Evolutionary conservation across 495 filamentous ascomycete species (phyloP).

Genomic region (Xylaria curta): DNA sequence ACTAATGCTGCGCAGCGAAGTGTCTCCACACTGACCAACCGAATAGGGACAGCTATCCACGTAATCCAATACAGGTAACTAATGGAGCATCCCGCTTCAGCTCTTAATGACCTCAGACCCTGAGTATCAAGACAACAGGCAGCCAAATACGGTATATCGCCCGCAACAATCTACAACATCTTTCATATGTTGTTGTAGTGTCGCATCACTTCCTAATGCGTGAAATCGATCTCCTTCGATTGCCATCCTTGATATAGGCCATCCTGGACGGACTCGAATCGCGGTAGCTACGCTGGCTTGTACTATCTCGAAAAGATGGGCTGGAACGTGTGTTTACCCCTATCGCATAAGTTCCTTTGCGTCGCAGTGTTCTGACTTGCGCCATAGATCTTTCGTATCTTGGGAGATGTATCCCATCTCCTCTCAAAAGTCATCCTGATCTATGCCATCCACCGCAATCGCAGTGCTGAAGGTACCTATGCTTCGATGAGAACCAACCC

Average conservation of each 20-base stretch:
- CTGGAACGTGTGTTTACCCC: constrained; percentile 24
- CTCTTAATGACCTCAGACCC: constrained; percentile 21
- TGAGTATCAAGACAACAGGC: constrained; percentile 2
- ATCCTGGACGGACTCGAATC: background rate
- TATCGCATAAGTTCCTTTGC: background rate
- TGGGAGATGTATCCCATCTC: constrained; percentile 83
- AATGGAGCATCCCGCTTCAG: constrained; percentile 10
- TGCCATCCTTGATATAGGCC: background rate
- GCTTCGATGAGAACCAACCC: background rate
- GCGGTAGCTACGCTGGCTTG: constrained; percentile 1
- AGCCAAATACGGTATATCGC: constrained; percentile 15
- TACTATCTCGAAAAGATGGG: constrained; percentile 24
- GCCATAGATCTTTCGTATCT: constrained; percentile 74
- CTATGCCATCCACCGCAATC: constrained; percentile 87
- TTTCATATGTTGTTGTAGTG: constrained; percentile 8
- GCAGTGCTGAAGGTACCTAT: constrained; percentile 78
- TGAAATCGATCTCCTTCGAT: background rate
- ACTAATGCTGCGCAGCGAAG: background rate
- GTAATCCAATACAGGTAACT: constrained; percentile 1
- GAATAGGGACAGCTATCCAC: constrained; percentile 3
- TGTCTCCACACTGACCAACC: background rate
- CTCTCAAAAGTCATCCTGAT: constrained; percentile 87
- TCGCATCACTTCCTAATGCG: constrained; percentile 11
- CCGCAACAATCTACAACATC: no score
- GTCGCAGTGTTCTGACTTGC: background rate